Conservation (phyloP, 306 rosid species). For the Rosa multiflora region DNA sequence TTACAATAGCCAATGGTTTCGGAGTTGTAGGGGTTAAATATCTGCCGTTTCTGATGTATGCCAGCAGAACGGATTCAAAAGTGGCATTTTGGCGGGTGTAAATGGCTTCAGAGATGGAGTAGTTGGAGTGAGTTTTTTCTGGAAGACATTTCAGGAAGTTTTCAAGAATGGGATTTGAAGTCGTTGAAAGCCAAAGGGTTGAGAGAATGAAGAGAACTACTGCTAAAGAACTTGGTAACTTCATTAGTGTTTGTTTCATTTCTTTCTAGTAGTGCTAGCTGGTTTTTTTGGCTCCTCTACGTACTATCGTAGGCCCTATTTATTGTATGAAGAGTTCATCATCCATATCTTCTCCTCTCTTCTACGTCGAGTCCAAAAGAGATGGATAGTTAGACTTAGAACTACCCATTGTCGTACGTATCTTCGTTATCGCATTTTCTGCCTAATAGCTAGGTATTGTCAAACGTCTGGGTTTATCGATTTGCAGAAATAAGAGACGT, state of each 20-base stretch:
- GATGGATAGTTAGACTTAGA: too few relatives aligned
- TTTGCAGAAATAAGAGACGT: background rate
- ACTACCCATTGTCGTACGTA: too few relatives aligned
- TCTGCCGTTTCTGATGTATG: conserved; percentile 41
- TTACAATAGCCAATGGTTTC: conserved; percentile 46
- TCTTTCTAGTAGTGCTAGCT: background rate
- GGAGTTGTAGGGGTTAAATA: conserved; percentile 31
- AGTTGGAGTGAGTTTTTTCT: conserved; percentile 18
- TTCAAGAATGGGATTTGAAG: conserved; percentile 15
- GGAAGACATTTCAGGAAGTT: conserved; percentile 40
- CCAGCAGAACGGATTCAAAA: conserved; percentile 32
- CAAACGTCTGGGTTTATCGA: background rate
- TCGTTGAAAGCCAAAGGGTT: background rate
- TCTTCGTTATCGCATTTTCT: background rate
- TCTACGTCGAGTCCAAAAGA: too few relatives aligned
- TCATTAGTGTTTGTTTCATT: background rate
- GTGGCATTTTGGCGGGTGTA: conserved; percentile 35
- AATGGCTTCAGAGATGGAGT: conserved; percentile 24
- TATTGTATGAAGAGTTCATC: background rate
- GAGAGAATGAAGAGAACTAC: background rate
- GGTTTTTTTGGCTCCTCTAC: background rate
- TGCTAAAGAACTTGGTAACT: background rate
- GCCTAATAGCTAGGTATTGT: background rate
- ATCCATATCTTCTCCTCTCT: background rate
- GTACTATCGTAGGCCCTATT: background rate